Base-by-base conservation (phyloP, 345 rosid genomes). In the Murraya paniculata region DNA sequence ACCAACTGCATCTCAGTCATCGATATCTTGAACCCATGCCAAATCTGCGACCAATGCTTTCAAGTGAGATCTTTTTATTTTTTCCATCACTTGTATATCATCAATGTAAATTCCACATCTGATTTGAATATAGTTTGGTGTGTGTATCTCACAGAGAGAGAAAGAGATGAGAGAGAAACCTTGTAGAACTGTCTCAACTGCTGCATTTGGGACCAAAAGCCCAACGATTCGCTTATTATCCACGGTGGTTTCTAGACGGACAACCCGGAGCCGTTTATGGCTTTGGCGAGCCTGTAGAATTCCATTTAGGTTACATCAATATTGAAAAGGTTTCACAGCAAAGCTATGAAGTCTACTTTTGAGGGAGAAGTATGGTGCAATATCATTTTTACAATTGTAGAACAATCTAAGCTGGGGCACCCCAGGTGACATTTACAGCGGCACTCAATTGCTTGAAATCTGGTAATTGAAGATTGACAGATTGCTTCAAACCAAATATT, bases 1-100 rank as follows among this genome's bases (percentile, higher is more conserved):
- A 1, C 10, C 6, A 9, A 33, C 78, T 77, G 24, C 58, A n/a
- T 79, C 84, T 88, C 83, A 89, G 83, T 92, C 98, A 16, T 92
- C 97, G 30, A 96, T 87, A 64, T 91, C 97, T 79, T 96, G 96
- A 76, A 93, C 97, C 98, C 98, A 96, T 62, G 96, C 92, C 86
- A 96, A 87, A 89, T 92, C 99, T 96, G 93, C 81, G 80, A 74
- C 55, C 73, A 75, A 38, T 3, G 35, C 19, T 58, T 53, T 72
- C 55, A 56, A 67, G 60, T 50, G 27, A 70, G 57, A 0, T 53
- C 19, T 18, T 53, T 45, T 45, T 45, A 41, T 3, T 41, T 45
- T 45, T 45, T 45, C 16, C 13, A 41, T 2, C 50, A 13, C 50
- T 45, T 1, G 50, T 45, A 45, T 45, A 45, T 3, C 50, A 21